Percentiles rank a stretch among this genome's conserved stretches.
These are phyloP conservation scores for Phyllostachys edulis DNA, from an alignment of 176 grass and related monocot genomes.

Conservation along the genomic window DNA sequence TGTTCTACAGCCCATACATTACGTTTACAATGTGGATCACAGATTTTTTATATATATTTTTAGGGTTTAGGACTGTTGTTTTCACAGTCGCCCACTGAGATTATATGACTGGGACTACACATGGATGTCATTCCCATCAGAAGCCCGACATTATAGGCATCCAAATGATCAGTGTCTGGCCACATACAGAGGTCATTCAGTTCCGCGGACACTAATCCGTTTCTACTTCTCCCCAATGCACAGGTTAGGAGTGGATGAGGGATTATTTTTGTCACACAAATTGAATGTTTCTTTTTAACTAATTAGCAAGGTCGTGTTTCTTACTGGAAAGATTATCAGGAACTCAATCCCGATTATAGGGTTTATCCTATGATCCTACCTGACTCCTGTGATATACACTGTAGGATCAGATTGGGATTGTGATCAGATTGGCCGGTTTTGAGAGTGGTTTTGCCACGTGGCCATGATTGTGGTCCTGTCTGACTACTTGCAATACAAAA, in stretches of 20 bases:
- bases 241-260: constrained; percentile 46
- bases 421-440: not conserved
- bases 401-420: not conserved
- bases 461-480: not conserved
- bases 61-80: not conserved
- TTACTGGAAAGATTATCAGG: not conserved
- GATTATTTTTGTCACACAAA: constrained; percentile 5
- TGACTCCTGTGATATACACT: not conserved
- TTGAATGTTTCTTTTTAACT: not conserved
- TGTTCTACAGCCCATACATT: constrained; percentile 16
- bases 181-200: constrained; percentile 92
- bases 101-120: constrained; percentile 74
- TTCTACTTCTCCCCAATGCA: constrained; percentile 90
- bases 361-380: not conserved
- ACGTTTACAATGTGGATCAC: not conserved
- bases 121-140: constrained; percentile 65
- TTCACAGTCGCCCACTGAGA: constrained; percentile 43
- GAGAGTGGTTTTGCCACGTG: too few species aligned
- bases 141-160: constrained; percentile 56
- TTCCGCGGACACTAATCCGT: constrained; percentile 79
- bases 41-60: not conserved
- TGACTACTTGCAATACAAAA: not conserved
- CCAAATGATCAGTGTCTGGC: constrained; percentile 73
- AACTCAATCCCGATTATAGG: not conserved
- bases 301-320: not conserved